These are phyloP conservation scores for Danielozyma ontarioensis DNA, from an alignment of 805 yeast species.

Conservation along the genomic window DNA sequence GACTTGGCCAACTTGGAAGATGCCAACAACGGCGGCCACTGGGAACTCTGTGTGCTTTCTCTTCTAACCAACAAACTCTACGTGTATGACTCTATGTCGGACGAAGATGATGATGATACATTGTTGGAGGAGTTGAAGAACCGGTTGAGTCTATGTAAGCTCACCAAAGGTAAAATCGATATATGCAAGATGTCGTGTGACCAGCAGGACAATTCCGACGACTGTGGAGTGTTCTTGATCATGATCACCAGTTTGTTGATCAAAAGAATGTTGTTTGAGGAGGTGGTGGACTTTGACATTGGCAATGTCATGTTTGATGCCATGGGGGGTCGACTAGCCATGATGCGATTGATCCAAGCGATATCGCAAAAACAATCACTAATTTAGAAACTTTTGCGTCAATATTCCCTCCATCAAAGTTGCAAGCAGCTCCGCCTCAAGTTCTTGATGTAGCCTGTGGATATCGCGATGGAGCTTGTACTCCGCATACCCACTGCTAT, in stretches of 20 bases:
- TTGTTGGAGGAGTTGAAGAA: conserved; percentile 20
- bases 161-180: conserved; percentile 16
- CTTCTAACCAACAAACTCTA: conserved; percentile 42
- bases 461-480: conserved; percentile 4
- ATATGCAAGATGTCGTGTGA: conserved; percentile 37
- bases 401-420: conserved; percentile 21
- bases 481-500: too few species aligned
- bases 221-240: conserved; percentile 52
- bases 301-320: conserved; percentile 41
- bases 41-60: conserved; percentile 61
- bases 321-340: conserved; percentile 41
- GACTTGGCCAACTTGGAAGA: conserved; percentile 40
- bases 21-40: conserved; percentile 68
- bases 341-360: conserved; percentile 1
- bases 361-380: not conserved
- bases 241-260: conserved; percentile 31
- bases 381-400: conserved; percentile 16
- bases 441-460: conserved; percentile 7
- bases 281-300: conserved; percentile 34
- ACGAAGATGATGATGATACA: conserved; percentile 14
- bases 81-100: conserved; percentile 55
- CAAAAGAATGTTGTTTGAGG: conserved; percentile 18
- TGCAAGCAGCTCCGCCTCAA: conserved; percentile 23
- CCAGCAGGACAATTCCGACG: conserved; percentile 62
- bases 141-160: conserved; percentile 18